Base-by-base conservation (phyloP, 176 grass and related monocot species). In the Cocos nucifera region DNA sequence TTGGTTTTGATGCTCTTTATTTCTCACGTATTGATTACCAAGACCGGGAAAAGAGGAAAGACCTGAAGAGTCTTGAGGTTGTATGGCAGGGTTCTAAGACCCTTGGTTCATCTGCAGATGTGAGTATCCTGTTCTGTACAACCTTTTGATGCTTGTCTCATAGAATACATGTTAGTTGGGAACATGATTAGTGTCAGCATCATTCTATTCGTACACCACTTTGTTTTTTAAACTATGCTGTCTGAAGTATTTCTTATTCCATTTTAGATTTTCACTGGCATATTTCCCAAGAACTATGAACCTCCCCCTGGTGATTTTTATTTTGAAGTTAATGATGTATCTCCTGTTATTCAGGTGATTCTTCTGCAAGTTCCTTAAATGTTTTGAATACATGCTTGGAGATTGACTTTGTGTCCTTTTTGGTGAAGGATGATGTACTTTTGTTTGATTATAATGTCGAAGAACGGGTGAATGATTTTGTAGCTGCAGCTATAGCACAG, bases 401-500 rank as follows among this genome's bases (percentile, higher is more conserved):
- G 28, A 59, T 50, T 56, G 35, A 65, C 49, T 55, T 56, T 64
- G 56, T 52, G 57, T 58, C 54, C 15, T 8, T 50, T 19, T 63
- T 51, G 16, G 44, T 75, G 69, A 65, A 90, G 92, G 92, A 96
- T 70, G 92, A 96, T 62, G 65, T 62, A 49, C 72, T 85, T 58
- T 77, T 96, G 72, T 90, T 90, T 64, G 80, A 96, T 82, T 96
- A 96, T 74, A 96, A 96, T 76, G 87, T 96, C 75, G 65, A 90
- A 72, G 75, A 82, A 58, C 72, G 92, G 78, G 92, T 96, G 20
- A 76, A 90, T 80, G 87, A 80, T 80, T 96, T 96, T 88, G 81
- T 96, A 69, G 81, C 72, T 79, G 92, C 92, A 75, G 92, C 92
- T 72, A 12, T 96, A 69, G 62, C 84, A 39, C 92, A 96, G 83